Evolutionary conservation across 768 basidiomycete genomes (phyloP), one percentile per base, ranked within the genome.

Genomic region (Leccinellum rugosiceps): DNA sequence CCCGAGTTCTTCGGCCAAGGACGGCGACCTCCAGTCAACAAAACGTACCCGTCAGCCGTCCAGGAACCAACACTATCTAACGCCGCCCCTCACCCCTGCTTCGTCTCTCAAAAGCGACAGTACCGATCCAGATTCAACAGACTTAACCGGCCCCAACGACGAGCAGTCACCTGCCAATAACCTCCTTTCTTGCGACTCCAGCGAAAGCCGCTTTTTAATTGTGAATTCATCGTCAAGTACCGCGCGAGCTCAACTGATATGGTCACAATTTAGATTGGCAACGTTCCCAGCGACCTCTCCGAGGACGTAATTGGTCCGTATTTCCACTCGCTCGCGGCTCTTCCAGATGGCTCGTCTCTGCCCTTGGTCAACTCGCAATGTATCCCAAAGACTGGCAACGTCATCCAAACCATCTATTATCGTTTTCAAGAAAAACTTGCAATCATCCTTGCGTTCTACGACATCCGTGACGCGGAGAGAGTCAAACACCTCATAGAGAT

Each of bases 1-100:
- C 7, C 50, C 63, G 25, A 60, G 55, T 10, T 15, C 35, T 7
- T 15, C 63, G 17, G n/a, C 31, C 47, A 65, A 64, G 31, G 67
- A 62, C 41, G n/a, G 52, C 2, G 69, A 71, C 53, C 25, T 48
- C 5, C 66, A 59, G 49, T 31, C 46, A 50, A 26, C 28, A 11
- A 71, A 61, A 52, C 66, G 58, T 10, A 28, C 62, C 23, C 58
- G 31, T 26, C 71, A 66, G 25, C 65, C 64, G 26, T 43, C 68
- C 17, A 73, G 62, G 51, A 68, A 70, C 19, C 68, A 72, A 25
- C 65, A 72, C 23, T 75, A 85, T 44, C 75, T 87, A 52, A 88
- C 87, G 0, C 87, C 87, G 32, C 88, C 87, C 11, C 78, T 89
- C 45, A 88, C 87, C 1, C 87, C 87, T 1, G 84, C 87, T 1